Evolutionary conservation across 495 filamentous ascomycete species (phyloP).

Genomic region (Penicilliopsis zonata): DNA sequence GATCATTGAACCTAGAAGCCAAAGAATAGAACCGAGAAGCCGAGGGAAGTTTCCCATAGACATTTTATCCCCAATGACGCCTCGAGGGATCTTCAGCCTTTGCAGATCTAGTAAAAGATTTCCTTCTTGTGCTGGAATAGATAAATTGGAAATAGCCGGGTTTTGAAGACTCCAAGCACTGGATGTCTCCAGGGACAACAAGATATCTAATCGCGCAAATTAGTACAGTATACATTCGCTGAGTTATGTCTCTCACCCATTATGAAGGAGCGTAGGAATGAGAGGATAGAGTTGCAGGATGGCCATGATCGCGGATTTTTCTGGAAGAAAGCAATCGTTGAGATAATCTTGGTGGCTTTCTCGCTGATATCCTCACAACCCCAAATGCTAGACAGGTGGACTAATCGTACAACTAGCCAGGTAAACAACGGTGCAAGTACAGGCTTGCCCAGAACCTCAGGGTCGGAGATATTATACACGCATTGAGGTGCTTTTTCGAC

Average conservation of each 20-base stretch:
- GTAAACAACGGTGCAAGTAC: conserved; percentile 56
- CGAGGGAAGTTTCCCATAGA: conserved; percentile 14
- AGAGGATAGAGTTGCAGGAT: conserved; percentile 15
- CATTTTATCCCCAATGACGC: conserved; percentile 13
- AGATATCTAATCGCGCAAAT: conserved; percentile 24
- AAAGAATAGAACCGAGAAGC: conserved; percentile 11
- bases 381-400: conserved; percentile 18
- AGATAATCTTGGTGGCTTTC: conserved; percentile 18
- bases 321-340: conserved; percentile 21
- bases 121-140: conserved; percentile 16
- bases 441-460: conserved; percentile 29
- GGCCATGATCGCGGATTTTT: conserved; percentile 18
- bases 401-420: conserved; percentile 50
- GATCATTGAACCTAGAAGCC: conserved; percentile 22
- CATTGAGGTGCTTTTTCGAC: conserved; percentile 64
- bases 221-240: conserved; percentile 4
- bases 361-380: conserved; percentile 13
- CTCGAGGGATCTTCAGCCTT: conserved; percentile 18
- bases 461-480: conserved; percentile 38
- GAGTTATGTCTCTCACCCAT: conserved; percentile 13
- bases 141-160: conserved; percentile 5
- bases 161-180: conserved; percentile 2
- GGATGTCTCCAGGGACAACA: conserved; percentile 19
- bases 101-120: conserved; percentile 20
- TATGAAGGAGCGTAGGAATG: conserved; percentile 22